These are phyloP conservation scores for Marsdenia floribunda DNA, from an alignment of 257 asterid species.

Conservation along the genomic window DNA sequence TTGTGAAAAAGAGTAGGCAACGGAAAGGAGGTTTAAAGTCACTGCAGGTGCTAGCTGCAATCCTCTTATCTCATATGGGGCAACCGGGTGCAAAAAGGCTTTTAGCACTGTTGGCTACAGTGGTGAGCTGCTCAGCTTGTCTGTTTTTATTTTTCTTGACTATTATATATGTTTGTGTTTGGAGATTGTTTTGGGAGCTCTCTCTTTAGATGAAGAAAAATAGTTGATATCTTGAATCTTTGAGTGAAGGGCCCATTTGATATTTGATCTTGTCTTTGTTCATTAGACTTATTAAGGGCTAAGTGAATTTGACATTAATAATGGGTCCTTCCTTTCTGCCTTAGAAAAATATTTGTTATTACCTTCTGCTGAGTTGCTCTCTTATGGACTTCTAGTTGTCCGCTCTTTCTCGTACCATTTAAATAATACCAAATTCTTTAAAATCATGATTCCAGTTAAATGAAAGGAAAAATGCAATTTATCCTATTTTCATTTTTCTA, in stretches of 20 bases:
- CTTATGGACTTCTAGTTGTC: neutral
- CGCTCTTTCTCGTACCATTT: neutral
- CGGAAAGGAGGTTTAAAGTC: slow-evolving; percentile 83
- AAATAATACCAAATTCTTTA: neutral
- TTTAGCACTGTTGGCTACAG: slow-evolving; percentile 74
- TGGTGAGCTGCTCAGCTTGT: slow-evolving; percentile 52
- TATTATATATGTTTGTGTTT: neutral
- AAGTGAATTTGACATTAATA: neutral
- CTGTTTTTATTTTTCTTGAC: neutral
- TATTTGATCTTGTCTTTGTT: neutral
- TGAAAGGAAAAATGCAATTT: neutral
- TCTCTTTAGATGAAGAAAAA: neutral
- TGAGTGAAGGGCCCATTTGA: neutral
- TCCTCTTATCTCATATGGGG: slow-evolving; percentile 85
- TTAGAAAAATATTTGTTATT: neutral
- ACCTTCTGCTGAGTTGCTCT: neutral
- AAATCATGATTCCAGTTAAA: neutral
- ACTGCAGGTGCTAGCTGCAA: slow-evolving; percentile 81
- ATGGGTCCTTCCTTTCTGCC: neutral
- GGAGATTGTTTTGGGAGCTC: neutral
- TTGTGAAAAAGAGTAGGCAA: slow-evolving; percentile 64
- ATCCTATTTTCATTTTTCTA: neutral
- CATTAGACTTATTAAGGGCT: neutral
- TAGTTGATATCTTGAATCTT: neutral
- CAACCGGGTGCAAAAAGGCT: slow-evolving; percentile 67